These are phyloP conservation scores for Saturnispora besseyi DNA, from an alignment of 805 yeast species.

Conservation along the genomic window DNA sequence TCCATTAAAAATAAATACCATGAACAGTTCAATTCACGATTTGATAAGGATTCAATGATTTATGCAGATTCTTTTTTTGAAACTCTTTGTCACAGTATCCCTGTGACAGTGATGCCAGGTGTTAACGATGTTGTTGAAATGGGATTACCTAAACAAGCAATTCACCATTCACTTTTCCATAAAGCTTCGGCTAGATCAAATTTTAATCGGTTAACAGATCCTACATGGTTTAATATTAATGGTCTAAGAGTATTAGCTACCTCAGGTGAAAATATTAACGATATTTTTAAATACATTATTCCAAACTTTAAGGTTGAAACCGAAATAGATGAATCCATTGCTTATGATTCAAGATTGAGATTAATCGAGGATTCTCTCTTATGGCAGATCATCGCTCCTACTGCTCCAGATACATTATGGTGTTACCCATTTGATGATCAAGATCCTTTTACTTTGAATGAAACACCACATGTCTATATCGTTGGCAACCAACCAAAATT, in stretches of 20 bases:
- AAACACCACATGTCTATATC: slow-evolving; percentile 79
- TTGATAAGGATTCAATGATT: slow-evolving; percentile 38
- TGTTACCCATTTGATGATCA: slow-evolving; percentile 69
- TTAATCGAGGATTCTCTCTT: slow-evolving; percentile 58
- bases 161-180: slow-evolving; percentile 69
- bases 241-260: slow-evolving; percentile 58
- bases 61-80: slow-evolving; percentile 52
- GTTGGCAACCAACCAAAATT: slow-evolving; percentile 75
- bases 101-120: slow-evolving; percentile 82
- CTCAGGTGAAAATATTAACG: slow-evolving; percentile 78
- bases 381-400: slow-evolving; percentile 88
- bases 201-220: slow-evolving; percentile 52
- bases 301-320: slow-evolving; percentile 30
- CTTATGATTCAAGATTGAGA: slow-evolving; percentile 33
- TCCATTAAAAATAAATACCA: slow-evolving; percentile 32
- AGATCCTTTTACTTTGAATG: slow-evolving; percentile 77
- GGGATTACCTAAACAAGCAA: slow-evolving; percentile 81
- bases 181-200: slow-evolving; percentile 29
- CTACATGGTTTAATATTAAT: slow-evolving; percentile 56
- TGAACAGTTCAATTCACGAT: slow-evolving; percentile 47
- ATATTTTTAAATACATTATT: slow-evolving; percentile 58
- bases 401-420: slow-evolving; percentile 93
- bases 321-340: slow-evolving; percentile 20
- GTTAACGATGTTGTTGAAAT: slow-evolving; percentile 74
- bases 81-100: slow-evolving; percentile 48